Conservation (phyloP, 1,284 basidiomycete species). For the Cutaneotrichosporon cutaneum region DNA sequence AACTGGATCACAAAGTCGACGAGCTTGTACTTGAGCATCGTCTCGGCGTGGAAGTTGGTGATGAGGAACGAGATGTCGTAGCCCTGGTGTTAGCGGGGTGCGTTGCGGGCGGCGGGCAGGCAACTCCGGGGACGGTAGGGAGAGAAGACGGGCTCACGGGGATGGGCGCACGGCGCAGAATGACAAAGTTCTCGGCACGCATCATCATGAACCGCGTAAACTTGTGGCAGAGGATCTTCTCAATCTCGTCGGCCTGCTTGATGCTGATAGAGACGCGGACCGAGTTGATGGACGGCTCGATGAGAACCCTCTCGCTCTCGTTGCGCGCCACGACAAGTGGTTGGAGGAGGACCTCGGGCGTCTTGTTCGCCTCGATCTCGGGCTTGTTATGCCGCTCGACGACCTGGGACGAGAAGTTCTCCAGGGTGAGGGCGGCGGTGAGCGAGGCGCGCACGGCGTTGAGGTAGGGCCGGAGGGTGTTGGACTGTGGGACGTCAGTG, state of each 20-base stretch:
- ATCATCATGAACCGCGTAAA: constrained; percentile 99
- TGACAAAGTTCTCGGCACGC: constrained; percentile 94
- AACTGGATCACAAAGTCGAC: constrained; percentile 99
- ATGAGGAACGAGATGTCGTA: constrained; percentile 99
- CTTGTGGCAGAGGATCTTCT: constrained; percentile 94
- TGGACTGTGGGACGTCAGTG: constrained; percentile 55
- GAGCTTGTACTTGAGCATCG: constrained; percentile 98
- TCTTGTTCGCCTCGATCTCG: constrained; percentile 85
- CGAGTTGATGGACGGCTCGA: constrained; percentile 96
- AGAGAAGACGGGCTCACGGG: constrained; percentile 68
- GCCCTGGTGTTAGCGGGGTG: constrained; percentile 59
- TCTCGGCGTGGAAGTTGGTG: constrained; percentile 93
- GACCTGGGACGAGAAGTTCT: constrained; percentile 97
- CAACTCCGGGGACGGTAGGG: not conserved
- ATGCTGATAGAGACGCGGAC: constrained; percentile 95
- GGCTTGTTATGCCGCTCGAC: constrained; percentile 97
- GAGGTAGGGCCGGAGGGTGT: constrained; percentile 86
- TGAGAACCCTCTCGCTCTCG: constrained; percentile 92
- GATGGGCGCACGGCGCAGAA: constrained; percentile 90
- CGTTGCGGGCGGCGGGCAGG: not conserved
- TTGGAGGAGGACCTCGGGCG: constrained; percentile 90
- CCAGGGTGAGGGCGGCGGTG: constrained; percentile 93
- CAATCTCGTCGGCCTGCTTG: constrained; percentile 99
- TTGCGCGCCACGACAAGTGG: constrained; percentile 92
- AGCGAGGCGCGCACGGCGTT: constrained; percentile 92